Evolutionary conservation across 371 early-diverging fungal genomes (phyloP).

Genomic region (Mycotypha africana): DNA sequence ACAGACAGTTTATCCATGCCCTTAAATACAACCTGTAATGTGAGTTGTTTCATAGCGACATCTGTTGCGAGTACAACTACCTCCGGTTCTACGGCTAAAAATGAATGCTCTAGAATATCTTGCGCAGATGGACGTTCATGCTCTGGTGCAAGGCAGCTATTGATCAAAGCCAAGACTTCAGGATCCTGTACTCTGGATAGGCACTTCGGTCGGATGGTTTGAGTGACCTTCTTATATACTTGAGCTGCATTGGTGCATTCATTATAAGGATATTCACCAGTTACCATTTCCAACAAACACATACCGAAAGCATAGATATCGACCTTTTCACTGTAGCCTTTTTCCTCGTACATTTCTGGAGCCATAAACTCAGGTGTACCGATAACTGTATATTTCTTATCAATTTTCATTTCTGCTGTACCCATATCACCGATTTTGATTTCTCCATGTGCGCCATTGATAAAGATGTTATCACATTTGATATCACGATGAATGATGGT

Average conservation of each 20-base stretch:
- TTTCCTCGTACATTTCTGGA: constrained; percentile 68
- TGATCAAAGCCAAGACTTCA: constrained; percentile 71
- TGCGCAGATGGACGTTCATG: constrained; percentile 66
- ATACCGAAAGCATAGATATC: constrained; percentile 85
- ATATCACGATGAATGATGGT: constrained; percentile 90
- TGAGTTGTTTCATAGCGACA: constrained; percentile 63
- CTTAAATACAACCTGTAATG: constrained; percentile 80
- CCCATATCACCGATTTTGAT: constrained; percentile 94
- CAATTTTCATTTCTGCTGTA: constrained; percentile 53
- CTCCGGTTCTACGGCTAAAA: constrained; percentile 70
- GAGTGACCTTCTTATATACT: constrained; percentile 79
- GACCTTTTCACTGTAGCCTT: constrained; percentile 68
- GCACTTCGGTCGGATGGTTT: constrained; percentile 56
- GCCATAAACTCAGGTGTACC: constrained; percentile 29
- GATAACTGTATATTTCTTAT: constrained; percentile 69
- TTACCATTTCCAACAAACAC: constrained; percentile 74
- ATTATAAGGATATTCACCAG: constrained; percentile 70
- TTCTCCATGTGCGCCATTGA: constrained; percentile 85
- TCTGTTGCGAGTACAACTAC: constrained; percentile 61
- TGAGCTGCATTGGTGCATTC: constrained; percentile 77
- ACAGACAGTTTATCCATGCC: constrained; percentile 81
- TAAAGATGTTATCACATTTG: constrained; percentile 84
- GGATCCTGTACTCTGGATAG: constrained; percentile 63
- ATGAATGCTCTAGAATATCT: constrained; percentile 80
- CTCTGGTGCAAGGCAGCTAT: constrained; percentile 66